Evolutionary conservation across 306 rosid genomes (phyloP), one percentile per base, ranked within the genome.

Genomic region (Sicyos edulis): DNA sequence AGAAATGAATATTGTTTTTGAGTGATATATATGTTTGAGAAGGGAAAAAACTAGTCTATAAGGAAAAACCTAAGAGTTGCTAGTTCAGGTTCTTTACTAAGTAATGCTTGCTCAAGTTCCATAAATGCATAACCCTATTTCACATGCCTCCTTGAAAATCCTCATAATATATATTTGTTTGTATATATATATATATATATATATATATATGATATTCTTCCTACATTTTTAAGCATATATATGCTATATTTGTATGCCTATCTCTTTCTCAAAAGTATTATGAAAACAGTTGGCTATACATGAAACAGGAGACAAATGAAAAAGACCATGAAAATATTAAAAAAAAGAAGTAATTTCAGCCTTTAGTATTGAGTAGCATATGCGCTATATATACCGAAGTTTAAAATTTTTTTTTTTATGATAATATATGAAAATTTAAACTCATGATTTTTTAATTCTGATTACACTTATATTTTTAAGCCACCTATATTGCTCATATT

Each of bases 61-160:
- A 20, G 67, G 55, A 40, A 74, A 74, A 77, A 77, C 78, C 80
- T 67, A 79, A 62, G 76, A 71, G 80, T 81, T 77, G 75, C 82
- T 75, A 67, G 82, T 49, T 77, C 72, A 77, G 80, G 87, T 56
- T 77, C 70, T 55, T 62, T 64, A 32, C 71, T 57, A 72, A 78
- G 77, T 78, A 74, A 59, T 79, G 66, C 51, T 54, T 57, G 63
- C 51, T 63, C 71, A 71, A 62, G 45, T 78, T 64, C 75, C 32
- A 70, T 59, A 63, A 70, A 51, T 69, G 49, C 56, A 56, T 59
- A 49, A 52, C 20, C 52, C 42, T 77, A 26, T 59, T 59, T 76
- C 79, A 59, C 80, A 60, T 79, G 78, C 61, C 24, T 72, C 42
- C 19, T 64, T 64, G 10, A 12, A 34, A 61, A 32, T 61, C 49